Evolutionary conservation across 441 rosid genomes (phyloP), one percentile per base, ranked within the genome.

Genomic region (Brassica balearica): DNA sequence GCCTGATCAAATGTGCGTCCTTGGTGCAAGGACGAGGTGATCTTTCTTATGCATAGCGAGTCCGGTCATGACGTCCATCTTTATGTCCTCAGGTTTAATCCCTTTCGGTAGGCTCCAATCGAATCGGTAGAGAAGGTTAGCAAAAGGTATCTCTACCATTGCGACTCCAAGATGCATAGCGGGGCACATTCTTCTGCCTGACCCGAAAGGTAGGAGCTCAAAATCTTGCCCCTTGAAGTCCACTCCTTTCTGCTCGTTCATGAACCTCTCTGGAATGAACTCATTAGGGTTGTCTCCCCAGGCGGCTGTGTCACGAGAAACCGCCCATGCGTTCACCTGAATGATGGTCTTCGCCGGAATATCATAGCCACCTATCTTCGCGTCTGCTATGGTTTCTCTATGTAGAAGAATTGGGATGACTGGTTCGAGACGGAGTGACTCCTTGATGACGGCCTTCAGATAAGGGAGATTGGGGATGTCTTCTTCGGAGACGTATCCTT

Each of bases 191-290:
- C 88, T 68, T 41, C 88, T 23, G 0, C 90, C 88, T 0, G 83
- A 74, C 0, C 87, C 87, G 19, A 87, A 87, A 2, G 88, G 86
- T 63, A 87, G 8, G 14, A 87, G 69, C 79, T 78, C 88, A 67
- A 81, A 84, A 68, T 84, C 84, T 51, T 75, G 84, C 5, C 87
- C 86, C 43, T 80, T 76, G 41, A 78, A 82, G 46, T 84, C 88
- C 27, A 85, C 77, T 23, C 82, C 75, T 51, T 77, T 81, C 7
- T 70, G 17, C 72, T 69, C 79, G 0, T 73, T 77, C 63, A 84
- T 4, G 76, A 85, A 84, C 65, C 90, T 79, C 71, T 87, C 88
- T 0, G 88, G 90, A 14, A 27, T 53, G 65, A 87, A 85, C 77
- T 82, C 86, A 23, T 80, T 75, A 0, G 83, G 85, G 65, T 81